Conservation (phyloP, 805 yeast genomes). For the Starmera quercuum region DNA sequence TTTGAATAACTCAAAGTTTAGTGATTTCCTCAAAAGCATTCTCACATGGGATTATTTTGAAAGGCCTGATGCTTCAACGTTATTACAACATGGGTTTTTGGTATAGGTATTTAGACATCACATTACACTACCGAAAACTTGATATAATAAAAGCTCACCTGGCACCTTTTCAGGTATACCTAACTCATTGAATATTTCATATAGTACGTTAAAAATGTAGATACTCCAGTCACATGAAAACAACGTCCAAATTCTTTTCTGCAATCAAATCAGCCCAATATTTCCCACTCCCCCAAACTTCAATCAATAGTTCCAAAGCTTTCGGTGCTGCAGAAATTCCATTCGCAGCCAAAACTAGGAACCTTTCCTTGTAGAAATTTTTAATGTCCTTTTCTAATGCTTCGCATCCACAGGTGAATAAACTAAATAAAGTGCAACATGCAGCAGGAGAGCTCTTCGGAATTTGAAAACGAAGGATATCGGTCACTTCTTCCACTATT, state of each 20-base stretch:
- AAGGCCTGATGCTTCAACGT: constrained; percentile 44
- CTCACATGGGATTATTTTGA: constrained; percentile 39
- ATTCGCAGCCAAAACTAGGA: constrained; percentile 27
- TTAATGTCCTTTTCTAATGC: constrained; percentile 27
- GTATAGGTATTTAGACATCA: neutral
- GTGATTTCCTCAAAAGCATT: constrained; percentile 20
- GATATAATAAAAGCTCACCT: no score
- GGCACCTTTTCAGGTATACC: neutral
- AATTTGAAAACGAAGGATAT: constrained; percentile 25
- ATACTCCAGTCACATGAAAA: constrained; percentile 39
- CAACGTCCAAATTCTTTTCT: constrained; percentile 34
- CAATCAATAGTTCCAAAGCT: constrained; percentile 31
- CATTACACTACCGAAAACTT: no score
- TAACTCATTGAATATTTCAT: neutral
- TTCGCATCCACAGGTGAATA: constrained; percentile 51
- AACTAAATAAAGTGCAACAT: constrained; percentile 41
- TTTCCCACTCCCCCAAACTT: constrained; percentile 46
- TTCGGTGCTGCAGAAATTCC: constrained; percentile 23
- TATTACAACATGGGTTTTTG: constrained; percentile 51
- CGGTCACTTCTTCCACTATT: constrained; percentile 25
- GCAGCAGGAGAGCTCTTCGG: constrained; percentile 41
- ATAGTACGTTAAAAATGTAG: neutral
- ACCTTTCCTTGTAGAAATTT: constrained; percentile 27
- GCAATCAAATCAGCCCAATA: constrained; percentile 46
- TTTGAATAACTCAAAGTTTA: constrained; percentile 13